phyloP scores from a whole-genome alignment of 2,329 filamentous ascomycete genomes.

The Xylaria sp. region DNA sequence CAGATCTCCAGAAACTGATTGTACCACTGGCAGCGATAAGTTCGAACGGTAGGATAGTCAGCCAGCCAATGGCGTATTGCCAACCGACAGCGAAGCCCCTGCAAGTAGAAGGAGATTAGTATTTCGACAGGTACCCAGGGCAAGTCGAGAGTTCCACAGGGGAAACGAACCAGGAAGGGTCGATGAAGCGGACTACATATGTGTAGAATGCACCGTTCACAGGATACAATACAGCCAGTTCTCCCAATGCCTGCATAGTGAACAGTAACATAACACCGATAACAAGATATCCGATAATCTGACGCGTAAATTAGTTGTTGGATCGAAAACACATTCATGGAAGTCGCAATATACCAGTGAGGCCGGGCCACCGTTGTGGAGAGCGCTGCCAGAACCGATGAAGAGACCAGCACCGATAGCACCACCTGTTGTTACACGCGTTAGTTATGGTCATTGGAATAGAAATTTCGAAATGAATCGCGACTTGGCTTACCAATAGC shows the following conservation, averaged over 20 bases:
- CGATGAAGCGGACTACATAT: constrained; percentile 70
- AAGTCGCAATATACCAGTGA: constrained; percentile 49
- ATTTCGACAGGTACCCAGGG: neutral
- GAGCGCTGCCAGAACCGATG: constrained; percentile 71
- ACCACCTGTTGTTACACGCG: constrained; percentile 49
- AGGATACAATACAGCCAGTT: constrained; percentile 68
- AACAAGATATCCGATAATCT: constrained; percentile 62
- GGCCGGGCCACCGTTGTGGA: constrained; percentile 69
- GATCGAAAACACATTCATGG: neutral
- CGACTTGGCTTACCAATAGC: constrained; percentile 52
- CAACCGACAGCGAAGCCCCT: constrained; percentile 65
- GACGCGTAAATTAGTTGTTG: constrained; percentile 23
- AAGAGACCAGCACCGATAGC: constrained; percentile 70
- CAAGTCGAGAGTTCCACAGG: neutral
- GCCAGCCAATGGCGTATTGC: constrained; percentile 62
- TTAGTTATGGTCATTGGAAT: constrained; percentile 6
- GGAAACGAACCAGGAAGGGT: constrained; percentile 61
- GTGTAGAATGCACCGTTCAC: constrained; percentile 71
- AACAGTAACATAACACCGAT: constrained; percentile 68
- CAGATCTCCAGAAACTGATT: constrained; percentile 63
- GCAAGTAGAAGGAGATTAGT: neutral
- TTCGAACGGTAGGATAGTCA: constrained; percentile 63
- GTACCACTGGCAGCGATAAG: constrained; percentile 64
- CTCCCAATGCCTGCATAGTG: constrained; percentile 68
- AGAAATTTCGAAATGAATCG: neutral